Evolutionary conservation across 495 filamentous ascomycete genomes (phyloP).

Genomic region (Penicillium malachiteum): DNA sequence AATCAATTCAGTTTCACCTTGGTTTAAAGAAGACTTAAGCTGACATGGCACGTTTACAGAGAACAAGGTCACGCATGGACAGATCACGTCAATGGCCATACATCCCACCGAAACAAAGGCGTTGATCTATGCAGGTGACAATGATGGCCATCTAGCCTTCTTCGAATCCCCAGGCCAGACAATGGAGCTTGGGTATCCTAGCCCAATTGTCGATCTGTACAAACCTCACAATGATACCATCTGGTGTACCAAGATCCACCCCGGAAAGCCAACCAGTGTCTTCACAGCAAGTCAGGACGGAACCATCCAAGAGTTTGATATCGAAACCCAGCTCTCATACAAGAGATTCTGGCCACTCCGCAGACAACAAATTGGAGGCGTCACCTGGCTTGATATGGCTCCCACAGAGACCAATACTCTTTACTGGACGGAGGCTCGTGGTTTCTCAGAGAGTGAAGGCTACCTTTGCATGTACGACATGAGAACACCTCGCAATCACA

Average conservation of each 20-base stretch:
- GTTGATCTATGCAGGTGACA: slow-evolving; percentile 93
- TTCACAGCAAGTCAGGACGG: slow-evolving; percentile 94
- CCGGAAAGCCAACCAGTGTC: slow-evolving; percentile 63
- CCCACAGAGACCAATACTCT: slow-evolving; percentile 67
- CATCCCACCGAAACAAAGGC: slow-evolving; percentile 84
- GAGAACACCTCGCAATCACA: slow-evolving; percentile 53
- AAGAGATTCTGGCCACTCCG: slow-evolving; percentile 70
- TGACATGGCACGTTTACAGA: slow-evolving; percentile 43
- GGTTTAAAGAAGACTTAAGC: not conserved
- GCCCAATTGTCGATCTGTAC: slow-evolving; percentile 26
- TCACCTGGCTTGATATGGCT: slow-evolving; percentile 80
- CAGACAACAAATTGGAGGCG: slow-evolving; percentile 61
- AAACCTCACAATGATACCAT: slow-evolving; percentile 92
- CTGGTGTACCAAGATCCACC: slow-evolving; percentile 73
- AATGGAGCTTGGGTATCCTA: too few species aligned
- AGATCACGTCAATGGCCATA: slow-evolving; percentile 84
- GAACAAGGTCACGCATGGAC: slow-evolving; percentile 90
- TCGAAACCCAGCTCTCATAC: slow-evolving; percentile 71
- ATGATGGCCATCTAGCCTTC: slow-evolving; percentile 76
- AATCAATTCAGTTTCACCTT: not conserved
- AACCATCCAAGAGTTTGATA: slow-evolving; percentile 82
- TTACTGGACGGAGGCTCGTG: slow-evolving; percentile 61
- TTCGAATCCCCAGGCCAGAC: too few species aligned
- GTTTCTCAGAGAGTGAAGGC: too few species aligned
- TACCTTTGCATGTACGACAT: slow-evolving; percentile 75